Evolutionary conservation across 179 eudicot species (phyloP).

Genomic region (Corrigiola litoralis): DNA sequence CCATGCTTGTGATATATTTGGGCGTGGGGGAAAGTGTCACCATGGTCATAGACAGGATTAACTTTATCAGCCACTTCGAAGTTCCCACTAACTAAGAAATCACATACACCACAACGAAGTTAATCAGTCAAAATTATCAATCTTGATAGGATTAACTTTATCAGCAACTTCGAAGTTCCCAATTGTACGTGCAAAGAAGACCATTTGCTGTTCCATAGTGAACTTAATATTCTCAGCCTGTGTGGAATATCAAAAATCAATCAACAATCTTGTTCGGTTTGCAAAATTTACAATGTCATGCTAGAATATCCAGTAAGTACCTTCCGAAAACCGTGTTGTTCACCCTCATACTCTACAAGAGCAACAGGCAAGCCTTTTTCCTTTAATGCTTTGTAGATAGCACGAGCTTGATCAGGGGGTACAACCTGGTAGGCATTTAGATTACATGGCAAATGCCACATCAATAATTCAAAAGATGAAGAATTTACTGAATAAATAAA

Average conservation of each 20-base stretch:
- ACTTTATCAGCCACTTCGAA: background rate
- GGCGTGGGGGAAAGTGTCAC: no score
- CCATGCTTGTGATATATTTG: no score
- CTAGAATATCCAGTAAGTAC: constrained; percentile 26
- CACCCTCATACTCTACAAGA: constrained; percentile 91
- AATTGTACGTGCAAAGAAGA: constrained; percentile 85
- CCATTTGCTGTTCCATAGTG: constrained; percentile 87
- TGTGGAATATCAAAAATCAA: background rate
- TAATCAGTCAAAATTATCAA: constrained; percentile 73
- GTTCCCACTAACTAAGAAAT: background rate
- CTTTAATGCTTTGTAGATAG: constrained; percentile 75
- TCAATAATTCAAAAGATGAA: background rate
- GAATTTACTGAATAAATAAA: background rate
- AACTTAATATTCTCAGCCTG: constrained; percentile 97
- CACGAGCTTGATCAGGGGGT: constrained; percentile 78
- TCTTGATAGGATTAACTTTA: constrained; percentile 64
- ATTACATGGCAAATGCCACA: background rate
- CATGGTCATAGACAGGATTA: background rate
- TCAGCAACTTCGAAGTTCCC: constrained; percentile 80
- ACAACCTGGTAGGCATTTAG: constrained; percentile 53
- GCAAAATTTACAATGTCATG: background rate
- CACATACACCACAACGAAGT: constrained; percentile 6
- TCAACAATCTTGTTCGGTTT: background rate
- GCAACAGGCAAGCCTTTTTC: constrained; percentile 91
- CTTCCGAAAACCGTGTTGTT: constrained; percentile 96